Evolutionary conservation across 495 filamentous ascomycete species (phyloP).

Genomic region (Lepidopterella palustris): DNA sequence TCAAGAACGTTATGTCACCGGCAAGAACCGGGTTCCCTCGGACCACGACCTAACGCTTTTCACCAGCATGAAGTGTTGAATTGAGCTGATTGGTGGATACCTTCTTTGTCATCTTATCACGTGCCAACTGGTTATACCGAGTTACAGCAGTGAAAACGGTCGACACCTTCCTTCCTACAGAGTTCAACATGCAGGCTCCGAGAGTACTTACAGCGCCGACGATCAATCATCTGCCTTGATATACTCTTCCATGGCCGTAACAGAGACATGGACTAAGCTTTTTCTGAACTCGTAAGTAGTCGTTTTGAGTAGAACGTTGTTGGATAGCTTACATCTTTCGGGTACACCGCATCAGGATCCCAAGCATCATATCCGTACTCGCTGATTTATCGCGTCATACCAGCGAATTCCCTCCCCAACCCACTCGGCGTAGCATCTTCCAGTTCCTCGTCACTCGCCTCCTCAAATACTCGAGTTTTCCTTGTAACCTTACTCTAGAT

Average conservation of each 20-base stretch:
- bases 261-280: constrained; percentile 27
- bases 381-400: constrained; percentile 33
- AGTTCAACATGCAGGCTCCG: neutral
- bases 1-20: too few species aligned
- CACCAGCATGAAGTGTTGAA: too few species aligned
- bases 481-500: constrained; percentile 25
- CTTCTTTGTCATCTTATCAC: too few species aligned
- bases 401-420: constrained; percentile 31
- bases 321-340: constrained; percentile 21
- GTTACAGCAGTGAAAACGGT: too few species aligned
- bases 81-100: too few species aligned
- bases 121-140: too few species aligned
- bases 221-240: constrained; percentile 34
- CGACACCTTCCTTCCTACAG: too few species aligned
- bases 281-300: neutral
- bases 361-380: constrained; percentile 38
- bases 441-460: constrained; percentile 15
- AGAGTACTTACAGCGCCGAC: constrained; percentile 5
- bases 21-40: too few species aligned
- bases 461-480: constrained; percentile 11
- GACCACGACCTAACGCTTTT: too few species aligned
- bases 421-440: constrained; percentile 19
- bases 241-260: constrained; percentile 33
- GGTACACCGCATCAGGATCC: constrained; percentile 26
- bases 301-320: too few species aligned